These are phyloP conservation scores for Agaricus subrufescens DNA, from an alignment of 768 basidiomycete genomes.

Conservation along the genomic window DNA sequence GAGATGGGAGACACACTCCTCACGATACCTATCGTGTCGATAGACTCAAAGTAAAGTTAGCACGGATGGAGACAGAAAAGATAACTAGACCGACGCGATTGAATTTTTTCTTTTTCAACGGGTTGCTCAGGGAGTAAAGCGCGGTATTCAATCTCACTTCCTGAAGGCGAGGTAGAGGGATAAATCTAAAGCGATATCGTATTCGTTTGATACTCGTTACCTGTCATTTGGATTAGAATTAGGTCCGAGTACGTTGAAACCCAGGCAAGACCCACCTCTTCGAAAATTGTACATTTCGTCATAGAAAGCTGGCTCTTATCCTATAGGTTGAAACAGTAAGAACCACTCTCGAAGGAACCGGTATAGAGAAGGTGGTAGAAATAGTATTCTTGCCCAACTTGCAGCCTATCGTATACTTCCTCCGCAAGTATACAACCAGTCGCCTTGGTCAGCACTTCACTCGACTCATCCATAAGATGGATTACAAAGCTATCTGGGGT, in stretches of 20 bases:
- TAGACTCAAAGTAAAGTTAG: slow-evolving; percentile 9
- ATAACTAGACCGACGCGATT: too few relatives aligned
- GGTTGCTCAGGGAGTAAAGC: too few relatives aligned
- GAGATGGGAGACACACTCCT: slow-evolving; percentile 77
- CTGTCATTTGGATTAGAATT: neutral
- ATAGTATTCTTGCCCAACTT: slow-evolving; percentile 90
- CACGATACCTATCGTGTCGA: slow-evolving; percentile 86
- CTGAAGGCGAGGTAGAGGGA: slow-evolving; percentile 54
- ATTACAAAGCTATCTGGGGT: neutral
- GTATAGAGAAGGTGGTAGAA: slow-evolving; percentile 44
- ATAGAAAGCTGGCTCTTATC: slow-evolving; percentile 90
- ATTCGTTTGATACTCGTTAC: too few relatives aligned
- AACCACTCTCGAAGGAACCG: too few relatives aligned
- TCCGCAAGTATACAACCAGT: slow-evolving; percentile 79
- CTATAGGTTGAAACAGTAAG: slow-evolving; percentile 83
- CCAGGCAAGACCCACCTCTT: slow-evolving; percentile 52
- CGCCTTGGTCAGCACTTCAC: slow-evolving; percentile 84
- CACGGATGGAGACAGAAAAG: too few relatives aligned
- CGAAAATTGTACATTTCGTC: slow-evolving; percentile 65
- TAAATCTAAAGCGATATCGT: slow-evolving; percentile 79
- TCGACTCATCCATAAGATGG: slow-evolving; percentile 84
- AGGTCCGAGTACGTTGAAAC: neutral
- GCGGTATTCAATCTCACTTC: neutral
- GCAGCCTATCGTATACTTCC: slow-evolving; percentile 71
- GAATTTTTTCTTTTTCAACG: too few relatives aligned